Conservation (phyloP, 1,284 basidiomycete genomes). For the Trichosporon coremiiforme region DNA sequence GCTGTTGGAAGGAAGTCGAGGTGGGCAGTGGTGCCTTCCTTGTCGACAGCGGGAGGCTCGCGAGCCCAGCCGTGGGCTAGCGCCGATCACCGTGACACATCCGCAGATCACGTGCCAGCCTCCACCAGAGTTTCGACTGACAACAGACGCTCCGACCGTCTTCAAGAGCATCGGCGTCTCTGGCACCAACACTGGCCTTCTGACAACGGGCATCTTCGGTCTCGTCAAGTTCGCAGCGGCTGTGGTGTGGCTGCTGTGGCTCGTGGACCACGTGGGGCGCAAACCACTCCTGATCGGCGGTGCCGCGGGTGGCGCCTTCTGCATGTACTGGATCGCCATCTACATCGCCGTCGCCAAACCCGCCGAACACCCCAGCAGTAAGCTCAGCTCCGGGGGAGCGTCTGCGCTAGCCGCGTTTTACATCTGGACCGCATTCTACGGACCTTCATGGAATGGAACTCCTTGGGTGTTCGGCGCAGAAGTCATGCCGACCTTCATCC, state of each 20-base stretch:
- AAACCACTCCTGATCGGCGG: conserved; percentile 35
- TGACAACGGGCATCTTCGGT: conserved; percentile 57
- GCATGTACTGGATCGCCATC: conserved; percentile 40
- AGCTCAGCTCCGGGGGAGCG: conserved; percentile 40
- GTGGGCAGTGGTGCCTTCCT: too few relatives aligned
- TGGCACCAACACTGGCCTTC: conserved; percentile 39
- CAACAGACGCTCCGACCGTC: conserved; percentile 39
- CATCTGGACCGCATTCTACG: conserved; percentile 47
- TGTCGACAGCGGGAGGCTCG: too few relatives aligned
- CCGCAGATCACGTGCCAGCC: neutral
- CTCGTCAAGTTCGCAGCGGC: conserved; percentile 49
- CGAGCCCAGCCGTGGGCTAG: conserved; percentile 18
- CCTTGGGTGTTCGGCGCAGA: conserved; percentile 55
- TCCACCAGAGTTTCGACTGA: neutral
- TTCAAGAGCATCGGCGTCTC: conserved; percentile 53
- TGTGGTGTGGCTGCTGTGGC: conserved; percentile 39
- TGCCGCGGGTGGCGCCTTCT: conserved; percentile 32
- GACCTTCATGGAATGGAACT: conserved; percentile 43
- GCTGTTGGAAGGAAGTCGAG: too few relatives aligned
- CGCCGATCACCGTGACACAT: neutral
- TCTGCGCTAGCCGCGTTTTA: conserved; percentile 51
- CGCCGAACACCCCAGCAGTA: conserved; percentile 26
- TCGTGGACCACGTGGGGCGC: conserved; percentile 48
- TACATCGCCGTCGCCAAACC: conserved; percentile 44
- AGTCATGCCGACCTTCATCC: conserved; percentile 50